phyloP scores from a whole-genome alignment of 2,329 filamentous ascomycete species.

The Zelopaecilomyces penicillatus region DNA sequence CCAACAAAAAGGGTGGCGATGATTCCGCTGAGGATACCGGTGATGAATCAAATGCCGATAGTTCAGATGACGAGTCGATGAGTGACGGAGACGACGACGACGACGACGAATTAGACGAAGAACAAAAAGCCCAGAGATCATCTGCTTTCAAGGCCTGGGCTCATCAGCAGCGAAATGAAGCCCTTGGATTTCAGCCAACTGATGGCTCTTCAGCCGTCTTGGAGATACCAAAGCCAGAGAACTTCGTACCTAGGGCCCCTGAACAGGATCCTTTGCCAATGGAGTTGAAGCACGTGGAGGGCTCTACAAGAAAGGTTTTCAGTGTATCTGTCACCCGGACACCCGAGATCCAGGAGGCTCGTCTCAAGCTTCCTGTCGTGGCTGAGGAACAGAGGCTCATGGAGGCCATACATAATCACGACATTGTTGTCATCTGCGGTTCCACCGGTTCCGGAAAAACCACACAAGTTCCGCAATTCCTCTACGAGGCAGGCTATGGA shows the following conservation, averaged over 20 bases:
- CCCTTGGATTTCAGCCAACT: slow-evolving; percentile 55
- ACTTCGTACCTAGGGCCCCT: slow-evolving; percentile 57
- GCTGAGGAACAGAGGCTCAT: slow-evolving; percentile 96
- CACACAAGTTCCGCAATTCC: slow-evolving; percentile 91
- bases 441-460: slow-evolving; percentile 97
- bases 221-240: slow-evolving; percentile 47
- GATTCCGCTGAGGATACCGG: slow-evolving; percentile 16
- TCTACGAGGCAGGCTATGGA: slow-evolving; percentile 90
- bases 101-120: slow-evolving; percentile 20
- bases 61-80: slow-evolving; percentile 24
- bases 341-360: slow-evolving; percentile 66
- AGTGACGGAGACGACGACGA: slow-evolving; percentile 24
- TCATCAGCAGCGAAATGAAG: slow-evolving; percentile 73
- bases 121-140: slow-evolving; percentile 24
- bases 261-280: slow-evolving; percentile 64
- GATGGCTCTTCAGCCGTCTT: slow-evolving; percentile 33
- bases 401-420: slow-evolving; percentile 91
- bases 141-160: slow-evolving; percentile 93
- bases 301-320: slow-evolving; percentile 61
- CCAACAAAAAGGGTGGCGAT: slow-evolving; percentile 16
- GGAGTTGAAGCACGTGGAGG: slow-evolving; percentile 54
- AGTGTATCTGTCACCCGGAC: slow-evolving; percentile 63
- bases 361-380: slow-evolving; percentile 78
- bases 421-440: slow-evolving; percentile 85
- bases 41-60: slow-evolving; percentile 19